Evolutionary conservation across 2,329 filamentous ascomycete species (phyloP), one percentile per base, ranked within the genome.

Genomic region (Fusarium sp.): DNA sequence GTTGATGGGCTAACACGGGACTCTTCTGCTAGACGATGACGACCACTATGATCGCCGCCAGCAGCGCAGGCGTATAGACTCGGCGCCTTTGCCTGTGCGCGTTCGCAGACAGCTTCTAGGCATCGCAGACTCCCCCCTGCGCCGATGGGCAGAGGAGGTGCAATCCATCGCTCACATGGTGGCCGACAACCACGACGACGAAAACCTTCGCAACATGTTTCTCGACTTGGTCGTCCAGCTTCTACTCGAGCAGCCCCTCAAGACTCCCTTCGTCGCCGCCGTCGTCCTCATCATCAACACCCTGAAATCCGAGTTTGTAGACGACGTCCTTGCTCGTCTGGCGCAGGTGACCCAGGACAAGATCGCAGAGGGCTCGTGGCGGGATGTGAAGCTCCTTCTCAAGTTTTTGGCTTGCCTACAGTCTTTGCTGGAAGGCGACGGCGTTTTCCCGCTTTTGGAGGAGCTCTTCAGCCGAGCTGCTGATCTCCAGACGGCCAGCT

Each of bases 211-310:
- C 74, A 89, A 87, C 35, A 90, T 88, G 60, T 97, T 97, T 81
- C 86, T 94, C 74, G 90, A 92, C 66, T 88, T 97, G 33, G 87
- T 91, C 9, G 85, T 95, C 68, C 94, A 96, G 83, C 87, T 98
- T 74, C 88, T 93, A 50, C 82, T 94, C 38, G 97, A 99, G 85
- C 97, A 99, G 84, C 97, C 97, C 1, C 92, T 99, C 83, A 98
- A 98, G 87, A 97, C 95, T n/a, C 96, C 97, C 0, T 98, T 98
- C 81, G 89, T 97, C 40, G 95, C 95, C 11, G 94, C 94, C 22
- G 92, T 96, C 15, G 89, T 97, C 50, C 88, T 98, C 67, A 89
- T 95, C 66, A 89, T 92, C 74, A 98, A 98, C 84, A 89, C 90
- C 30, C 85, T 93, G 77, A 95, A 94, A 80, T 87, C 93, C 6